Conservation (phyloP, 768 basidiomycete genomes). For the Tricholoma matsutake region DNA sequence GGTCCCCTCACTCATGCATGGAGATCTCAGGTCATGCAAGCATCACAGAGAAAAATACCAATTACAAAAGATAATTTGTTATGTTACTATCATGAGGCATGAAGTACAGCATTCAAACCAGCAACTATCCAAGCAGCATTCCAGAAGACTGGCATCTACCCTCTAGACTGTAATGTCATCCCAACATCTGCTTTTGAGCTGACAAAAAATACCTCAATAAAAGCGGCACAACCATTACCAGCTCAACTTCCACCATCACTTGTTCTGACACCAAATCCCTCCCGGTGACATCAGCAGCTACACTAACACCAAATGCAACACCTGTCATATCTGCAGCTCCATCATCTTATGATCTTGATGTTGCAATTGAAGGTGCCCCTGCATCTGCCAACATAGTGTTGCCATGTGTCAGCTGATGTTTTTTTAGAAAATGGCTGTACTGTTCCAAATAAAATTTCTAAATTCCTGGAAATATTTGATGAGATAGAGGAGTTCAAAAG, state of each 20-base stretch:
- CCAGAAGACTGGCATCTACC: conserved; percentile 20
- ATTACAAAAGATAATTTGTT: conserved; percentile 12
- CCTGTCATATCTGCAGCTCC: background rate
- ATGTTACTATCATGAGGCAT: conserved; percentile 9
- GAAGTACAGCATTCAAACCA: conserved; percentile 12
- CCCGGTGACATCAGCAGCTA: background rate
- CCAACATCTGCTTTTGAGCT: background rate
- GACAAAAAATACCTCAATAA: background rate
- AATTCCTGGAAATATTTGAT: too few relatives aligned
- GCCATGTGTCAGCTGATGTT: too few relatives aligned
- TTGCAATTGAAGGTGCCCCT: background rate
- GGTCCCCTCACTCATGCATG: too few relatives aligned
- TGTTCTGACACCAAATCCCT: background rate
- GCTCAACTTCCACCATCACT: conserved; percentile 8
- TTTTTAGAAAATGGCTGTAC: too few relatives aligned
- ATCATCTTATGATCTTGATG: background rate
- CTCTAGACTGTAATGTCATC: conserved; percentile 15
- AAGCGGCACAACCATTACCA: conserved; percentile 21
- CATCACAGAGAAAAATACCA: background rate
- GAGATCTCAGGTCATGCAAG: too few relatives aligned
- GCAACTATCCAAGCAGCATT: conserved; percentile 21
- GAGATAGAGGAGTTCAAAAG: too few relatives aligned
- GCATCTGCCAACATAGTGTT: too few relatives aligned
- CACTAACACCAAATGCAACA: background rate
- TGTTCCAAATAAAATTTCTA: too few relatives aligned